Conservation (phyloP, 257 asterid species). For the Salvia splendens region DNA sequence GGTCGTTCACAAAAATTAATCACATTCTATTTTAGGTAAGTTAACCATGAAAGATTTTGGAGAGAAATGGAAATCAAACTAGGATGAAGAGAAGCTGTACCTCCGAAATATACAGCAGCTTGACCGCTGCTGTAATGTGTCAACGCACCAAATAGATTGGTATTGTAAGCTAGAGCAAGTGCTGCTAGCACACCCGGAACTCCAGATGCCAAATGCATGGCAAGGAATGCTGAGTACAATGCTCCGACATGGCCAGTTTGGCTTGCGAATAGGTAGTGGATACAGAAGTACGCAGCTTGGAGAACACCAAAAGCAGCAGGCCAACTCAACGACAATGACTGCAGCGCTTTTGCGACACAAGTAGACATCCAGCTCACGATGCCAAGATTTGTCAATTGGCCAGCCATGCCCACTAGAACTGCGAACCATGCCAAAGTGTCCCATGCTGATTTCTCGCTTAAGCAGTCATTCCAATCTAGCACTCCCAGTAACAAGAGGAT, state of each 20-base stretch:
- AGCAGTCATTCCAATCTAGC: constrained; percentile 90
- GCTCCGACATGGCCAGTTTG: constrained; percentile 98
- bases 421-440: constrained; percentile 98
- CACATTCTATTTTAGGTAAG: too few relatives aligned
- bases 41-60: neutral
- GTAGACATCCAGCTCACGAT: constrained; percentile 86
- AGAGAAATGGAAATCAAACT: constrained; percentile 4
- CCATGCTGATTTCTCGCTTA: constrained; percentile 96
- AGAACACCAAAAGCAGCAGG: constrained; percentile 87
- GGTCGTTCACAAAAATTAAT: too few relatives aligned
- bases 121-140: constrained; percentile 98
- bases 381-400: constrained; percentile 87
- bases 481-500: constrained; percentile 77
- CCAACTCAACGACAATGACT: constrained; percentile 82
- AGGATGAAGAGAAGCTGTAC: constrained; percentile 37
- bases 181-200: constrained; percentile 89
- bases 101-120: constrained; percentile 96
- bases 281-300: constrained; percentile 82
- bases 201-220: constrained; percentile 91
- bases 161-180: constrained; percentile 81
- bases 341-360: constrained; percentile 69
- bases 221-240: constrained; percentile 88
- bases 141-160: constrained; percentile 90
- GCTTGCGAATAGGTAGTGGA: constrained; percentile 94
- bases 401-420: constrained; percentile 94